Conservation (phyloP, 192 early-diverging fungal species). For the Coemansia sp. region DNA sequence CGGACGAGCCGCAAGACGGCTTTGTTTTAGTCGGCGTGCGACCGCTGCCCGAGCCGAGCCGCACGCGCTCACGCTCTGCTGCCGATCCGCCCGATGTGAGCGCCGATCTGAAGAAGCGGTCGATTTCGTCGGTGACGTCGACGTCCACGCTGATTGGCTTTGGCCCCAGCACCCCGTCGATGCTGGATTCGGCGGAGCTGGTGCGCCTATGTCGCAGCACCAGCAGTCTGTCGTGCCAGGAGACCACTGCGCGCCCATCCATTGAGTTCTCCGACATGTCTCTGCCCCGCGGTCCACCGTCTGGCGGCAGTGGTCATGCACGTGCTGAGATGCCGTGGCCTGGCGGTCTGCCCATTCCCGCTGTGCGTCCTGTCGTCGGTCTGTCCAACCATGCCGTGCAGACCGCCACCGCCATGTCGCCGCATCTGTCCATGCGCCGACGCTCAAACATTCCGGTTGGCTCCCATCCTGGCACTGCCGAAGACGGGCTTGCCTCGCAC, state of each 20-base stretch:
- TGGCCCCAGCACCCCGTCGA: conserved; percentile 4
- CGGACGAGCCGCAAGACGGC: conserved; percentile 45
- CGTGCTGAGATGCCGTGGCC: conserved; percentile 8
- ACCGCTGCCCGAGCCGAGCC: conserved; percentile 45
- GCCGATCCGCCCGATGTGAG: conserved; percentile 1
- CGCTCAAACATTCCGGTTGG: conserved; percentile 42
- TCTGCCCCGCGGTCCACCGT: not conserved
- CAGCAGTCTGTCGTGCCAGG: conserved; percentile 48
- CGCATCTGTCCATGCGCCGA: conserved; percentile 30
- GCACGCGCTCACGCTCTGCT: conserved; percentile 19
- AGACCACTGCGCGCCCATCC: conserved; percentile 38
- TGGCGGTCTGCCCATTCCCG: conserved; percentile 13
- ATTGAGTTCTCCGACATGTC: conserved; percentile 18
- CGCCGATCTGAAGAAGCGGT: conserved; percentile 25
- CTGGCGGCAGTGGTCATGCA: not conserved
- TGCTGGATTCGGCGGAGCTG: conserved; percentile 25
- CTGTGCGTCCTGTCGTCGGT: conserved; percentile 28
- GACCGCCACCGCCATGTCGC: conserved; percentile 35
- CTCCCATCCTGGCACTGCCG: conserved; percentile 20
- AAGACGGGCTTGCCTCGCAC: conserved; percentile 11
- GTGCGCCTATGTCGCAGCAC: conserved; percentile 37
- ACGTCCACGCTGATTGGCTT: conserved; percentile 33
- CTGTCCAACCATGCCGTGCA: conserved; percentile 32
- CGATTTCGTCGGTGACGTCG: conserved; percentile 46
- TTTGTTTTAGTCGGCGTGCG: conserved; percentile 42